Evolutionary conservation across 345 rosid species (phyloP), one percentile per base, ranked within the genome.

Genomic region (Euphorbia tirucalli): DNA sequence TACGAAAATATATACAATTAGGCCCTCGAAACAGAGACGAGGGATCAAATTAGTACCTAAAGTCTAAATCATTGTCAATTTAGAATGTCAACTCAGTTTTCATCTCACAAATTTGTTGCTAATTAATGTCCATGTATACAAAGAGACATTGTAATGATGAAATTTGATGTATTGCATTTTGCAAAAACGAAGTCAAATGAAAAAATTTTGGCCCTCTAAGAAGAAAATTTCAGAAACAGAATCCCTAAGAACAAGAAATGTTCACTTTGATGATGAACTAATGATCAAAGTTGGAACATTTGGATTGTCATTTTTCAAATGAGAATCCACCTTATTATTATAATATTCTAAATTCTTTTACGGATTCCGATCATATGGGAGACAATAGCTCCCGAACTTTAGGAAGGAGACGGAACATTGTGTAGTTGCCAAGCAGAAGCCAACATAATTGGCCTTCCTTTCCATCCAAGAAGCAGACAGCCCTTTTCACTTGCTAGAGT

Each of bases 401-500:
- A 78, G 55, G n/a, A n/a, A n/a, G n/a, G n/a, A n/a, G n/a, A n/a
- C n/a, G n/a, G n/a, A 71, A 19, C 46, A 61, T 70, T 74, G 56
- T 83, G 75, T 24, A 80, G 70, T 73, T 85, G 89, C 91, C 88
- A 89, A 15, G 90, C 88, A 43, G 93, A 89, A 32, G 89, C 89
- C 61, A 87, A 49, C 90, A 89, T 81, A 66, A 87, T 81, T 0
- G 93, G 88, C 74, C 93, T 61, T 27, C 89, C 90, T 78, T 84
- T 85, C 90, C 93, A 87, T 11, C 93, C 89, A 22, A 85, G 89
- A 3, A 82, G 81, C 4, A 87, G 80, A 65, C 84, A 85, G 4
- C 93, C 89, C 61, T 85, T 88, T 56, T 87, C 90, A 28, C 68
- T 74, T 27, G 74, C 77, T 25, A 87, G 43, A 25, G 89, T 85